A percentile compares a stretch with the other conserved stretches of the same genome.
Evolutionary conservation across 2,329 filamentous ascomycete genomes (phyloP).

Genomic region (Ampelomyces quisqualis): DNA sequence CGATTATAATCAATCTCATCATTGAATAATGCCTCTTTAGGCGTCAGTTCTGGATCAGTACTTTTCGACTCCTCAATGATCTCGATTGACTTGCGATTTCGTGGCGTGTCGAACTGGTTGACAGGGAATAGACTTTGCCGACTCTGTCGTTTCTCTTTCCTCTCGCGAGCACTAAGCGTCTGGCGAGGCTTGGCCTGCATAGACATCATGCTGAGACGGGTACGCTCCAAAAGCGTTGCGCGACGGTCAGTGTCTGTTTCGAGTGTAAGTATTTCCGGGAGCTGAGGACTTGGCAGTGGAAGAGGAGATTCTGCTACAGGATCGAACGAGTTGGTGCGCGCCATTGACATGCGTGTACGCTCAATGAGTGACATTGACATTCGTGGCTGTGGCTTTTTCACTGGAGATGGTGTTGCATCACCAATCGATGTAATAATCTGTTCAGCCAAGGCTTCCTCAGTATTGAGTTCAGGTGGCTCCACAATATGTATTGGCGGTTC

Average conservation of each 20-base stretch:
- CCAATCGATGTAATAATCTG: slow-evolving; percentile 45
- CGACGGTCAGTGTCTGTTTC: slow-evolving; percentile 26
- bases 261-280: slow-evolving; percentile 14
- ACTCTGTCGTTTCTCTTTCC: slow-evolving; percentile 18
- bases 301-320: slow-evolving; percentile 29
- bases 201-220: slow-evolving; percentile 75
- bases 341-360: slow-evolving; percentile 51
- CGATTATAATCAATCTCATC: slow-evolving; percentile 74
- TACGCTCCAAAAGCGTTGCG: slow-evolving; percentile 66
- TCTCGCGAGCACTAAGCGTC: slow-evolving; percentile 18
- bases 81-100: slow-evolving; percentile 35
- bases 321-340: slow-evolving; percentile 32
- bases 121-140: slow-evolving; percentile 49
- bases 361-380: slow-evolving; percentile 50
- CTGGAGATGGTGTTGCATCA: slow-evolving; percentile 45
- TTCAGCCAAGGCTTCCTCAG: slow-evolving; percentile 40
- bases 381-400: slow-evolving; percentile 41
- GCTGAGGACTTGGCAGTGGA: slow-evolving; percentile 13
- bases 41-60: slow-evolving; percentile 44
- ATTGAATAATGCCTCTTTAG: slow-evolving; percentile 69
- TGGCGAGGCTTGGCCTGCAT: slow-evolving; percentile 45
- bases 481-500: slow-evolving; percentile 18
- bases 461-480: slow-evolving; percentile 19
- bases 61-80: slow-evolving; percentile 22
- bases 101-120: slow-evolving; percentile 59